phyloP scores from a whole-genome alignment of 768 basidiomycete genomes.

The Hygrophoropsis aurantiaca region DNA sequence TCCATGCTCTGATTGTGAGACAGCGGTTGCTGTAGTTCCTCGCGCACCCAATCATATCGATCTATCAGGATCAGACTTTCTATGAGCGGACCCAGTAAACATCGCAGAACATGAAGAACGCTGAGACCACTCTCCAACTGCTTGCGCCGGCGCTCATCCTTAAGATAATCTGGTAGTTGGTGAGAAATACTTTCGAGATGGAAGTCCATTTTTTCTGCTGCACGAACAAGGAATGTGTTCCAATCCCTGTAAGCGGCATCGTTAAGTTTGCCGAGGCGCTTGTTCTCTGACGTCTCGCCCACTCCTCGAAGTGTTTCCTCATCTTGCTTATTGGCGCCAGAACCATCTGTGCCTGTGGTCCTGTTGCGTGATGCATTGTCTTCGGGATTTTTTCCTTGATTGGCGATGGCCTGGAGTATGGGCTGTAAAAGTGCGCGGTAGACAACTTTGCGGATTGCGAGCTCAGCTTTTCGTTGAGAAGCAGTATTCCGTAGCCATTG shows the following conservation, averaged over 20 bases:
- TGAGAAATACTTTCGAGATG: slow-evolving; percentile 9
- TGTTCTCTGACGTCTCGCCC: slow-evolving; percentile 42
- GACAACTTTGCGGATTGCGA: slow-evolving; percentile 65
- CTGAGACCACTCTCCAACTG: slow-evolving; percentile 45
- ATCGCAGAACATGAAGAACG: slow-evolving; percentile 64
- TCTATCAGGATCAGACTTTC: slow-evolving; percentile 68
- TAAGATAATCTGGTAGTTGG: slow-evolving; percentile 20
- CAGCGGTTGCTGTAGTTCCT: slow-evolving; percentile 31
- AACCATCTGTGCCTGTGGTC: slow-evolving; percentile 5
- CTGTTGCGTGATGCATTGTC: slow-evolving; percentile 1
- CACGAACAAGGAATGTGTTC: slow-evolving; percentile 44
- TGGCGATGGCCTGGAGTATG: slow-evolving; percentile 13
- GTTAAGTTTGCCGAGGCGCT: slow-evolving; percentile 51
- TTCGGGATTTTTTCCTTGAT: background rate
- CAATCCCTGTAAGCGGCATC: slow-evolving; percentile 50
- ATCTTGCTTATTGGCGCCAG: background rate
- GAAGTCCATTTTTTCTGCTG: slow-evolving; percentile 27
- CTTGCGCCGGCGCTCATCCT: slow-evolving; percentile 18
- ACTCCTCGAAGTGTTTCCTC: slow-evolving; percentile 20
- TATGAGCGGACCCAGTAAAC: slow-evolving; percentile 65
- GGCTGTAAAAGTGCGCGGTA: slow-evolving; percentile 66
- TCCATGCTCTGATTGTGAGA: slow-evolving; percentile 21
- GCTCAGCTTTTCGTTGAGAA: slow-evolving; percentile 35
- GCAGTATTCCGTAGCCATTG: slow-evolving; percentile 51
- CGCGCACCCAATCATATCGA: slow-evolving; percentile 55